Evolutionary conservation across 2,329 filamentous ascomycete species (phyloP), one percentile per base, ranked within the genome.

Genomic region (Pyrenochaeta sp.): DNA sequence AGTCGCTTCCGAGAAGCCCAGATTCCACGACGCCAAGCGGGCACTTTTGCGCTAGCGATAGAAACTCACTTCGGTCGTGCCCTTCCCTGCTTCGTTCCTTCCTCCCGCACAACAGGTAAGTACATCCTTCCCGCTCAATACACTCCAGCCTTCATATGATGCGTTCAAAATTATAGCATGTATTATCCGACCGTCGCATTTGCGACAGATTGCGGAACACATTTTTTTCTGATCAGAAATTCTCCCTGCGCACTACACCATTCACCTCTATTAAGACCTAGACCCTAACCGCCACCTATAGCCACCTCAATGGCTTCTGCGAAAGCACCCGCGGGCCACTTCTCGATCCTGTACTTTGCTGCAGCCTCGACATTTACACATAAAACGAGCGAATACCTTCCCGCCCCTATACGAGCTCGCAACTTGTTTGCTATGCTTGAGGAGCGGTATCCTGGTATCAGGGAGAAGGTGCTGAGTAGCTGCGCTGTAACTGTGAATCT

Each of bases 271-370:
- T 45, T 32, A 27, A n/a, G 28, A 44, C 30, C 12, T 45, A 12
- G 6, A 3, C 13, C 30, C 70, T 74, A 64, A 73, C 65, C 34
- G 27, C 24, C 24, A 5, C 19, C 52, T 65, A 59, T 28, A 56
- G 44, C 22, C 44, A 61, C 25, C 34, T 43, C 36, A 19, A 81
- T 81, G 80, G 69, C 76, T 32, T 58, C 72, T 42, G 50, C 82
- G 0, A 85, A 83, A 60, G 77, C 85, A 10, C 86, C 87, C 0
- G 64, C 80, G 43, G 88, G 85, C n/a, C 85, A 91, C 65, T 96
- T 95, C 80, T 90, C 85, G 56, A 81, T 96, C 45, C 86, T 95
- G 54, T 96, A 94, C 79, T 96, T 96, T 79, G 92, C 91, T 56
- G 85, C 87, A 61, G 91, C 91, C 13, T 84, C 85, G 56, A 89